Evolutionary conservation across 352 stramenopile species (phyloP), one percentile per base, ranked within the genome.

Genomic region (Pythium folliculosum): DNA sequence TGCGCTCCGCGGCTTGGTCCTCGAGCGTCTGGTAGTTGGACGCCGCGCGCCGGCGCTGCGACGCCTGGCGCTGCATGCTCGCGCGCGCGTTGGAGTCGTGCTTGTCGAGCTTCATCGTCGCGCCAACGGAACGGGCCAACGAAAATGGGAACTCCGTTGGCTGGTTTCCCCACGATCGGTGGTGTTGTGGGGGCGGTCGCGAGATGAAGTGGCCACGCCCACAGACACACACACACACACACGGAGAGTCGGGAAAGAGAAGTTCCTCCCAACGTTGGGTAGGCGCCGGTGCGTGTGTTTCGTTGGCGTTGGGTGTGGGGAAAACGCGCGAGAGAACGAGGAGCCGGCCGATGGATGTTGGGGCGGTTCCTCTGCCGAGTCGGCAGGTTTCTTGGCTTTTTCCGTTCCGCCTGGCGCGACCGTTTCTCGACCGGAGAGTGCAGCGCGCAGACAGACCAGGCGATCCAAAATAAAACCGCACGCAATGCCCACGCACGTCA

Each of bases 1-100:
- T 67, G 58, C 79, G 76, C 62, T 87, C 69, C 0, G 75, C 72
- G 57, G 65, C 78, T 30, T 80, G 76, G 72, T 91, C 82, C 51
- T 91, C 82, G 13, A 94, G 73, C 45, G 76, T 90, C 75, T 94
- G 86, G 71, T 94, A 94, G 72, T 94, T 94, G 59, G 86, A 94
- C 25, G 71, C 30, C 38, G 84, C 82, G 50, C 84, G 84, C 3
- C 84, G 80, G 4, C 84, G 82, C 44, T 72, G 75, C 45, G 70
- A 72, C 50, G 35, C 17, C 58, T 72, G 70, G 50, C 59, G 65
- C 23, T 65, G 63, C 67, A 72, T 65, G 53, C 69, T 76, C 40
- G 44, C 51, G 27, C 68, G 64, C 25, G 43, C 50, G 56, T 59
- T 60, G 49, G 37, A 30, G 35, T 63, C 45, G 16, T 60, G 53